phyloP scores from a whole-genome alignment of 108 stramenopile genomes.

The Skeletonema marinoi region DNA sequence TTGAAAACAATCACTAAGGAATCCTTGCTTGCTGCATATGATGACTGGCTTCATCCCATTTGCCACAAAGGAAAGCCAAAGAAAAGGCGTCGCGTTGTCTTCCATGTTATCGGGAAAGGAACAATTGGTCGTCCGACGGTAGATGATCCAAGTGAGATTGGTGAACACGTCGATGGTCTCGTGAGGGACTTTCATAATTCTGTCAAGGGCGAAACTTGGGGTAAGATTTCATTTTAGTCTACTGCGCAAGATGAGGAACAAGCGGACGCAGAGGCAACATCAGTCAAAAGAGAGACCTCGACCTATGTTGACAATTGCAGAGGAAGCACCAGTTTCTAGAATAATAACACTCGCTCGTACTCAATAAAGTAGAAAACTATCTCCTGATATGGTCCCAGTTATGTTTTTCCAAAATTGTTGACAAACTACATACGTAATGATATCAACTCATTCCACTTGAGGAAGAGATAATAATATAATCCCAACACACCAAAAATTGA shows the following conservation, averaged over 20 bases:
- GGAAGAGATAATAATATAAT: conserved; percentile 36
- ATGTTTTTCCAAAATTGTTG: no score
- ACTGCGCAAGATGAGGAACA: no score
- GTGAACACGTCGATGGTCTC: conserved; percentile 50
- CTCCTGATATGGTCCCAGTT: no score
- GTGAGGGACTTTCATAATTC: conserved; percentile 55
- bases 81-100: conserved; percentile 51
- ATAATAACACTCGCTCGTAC: no score
- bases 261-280: no score
- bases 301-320: no score
- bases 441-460: conserved; percentile 34
- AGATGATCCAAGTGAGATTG: conserved; percentile 21
- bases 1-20: conserved; percentile 65
- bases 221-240: conserved; percentile 14
- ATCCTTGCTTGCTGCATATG: conserved; percentile 64
- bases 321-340: no score
- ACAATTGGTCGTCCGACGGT: conserved; percentile 58
- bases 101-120: conserved; percentile 76
- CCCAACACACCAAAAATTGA: conserved; percentile 39
- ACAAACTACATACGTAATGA: no score
- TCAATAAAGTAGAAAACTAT: no score
- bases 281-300: no score
- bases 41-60: conserved; percentile 69
- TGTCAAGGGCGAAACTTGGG: conserved; percentile 43
- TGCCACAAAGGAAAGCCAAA: conserved; percentile 27